Conservation (phyloP, 306 rosid genomes). For the Parietaria judaica region DNA sequence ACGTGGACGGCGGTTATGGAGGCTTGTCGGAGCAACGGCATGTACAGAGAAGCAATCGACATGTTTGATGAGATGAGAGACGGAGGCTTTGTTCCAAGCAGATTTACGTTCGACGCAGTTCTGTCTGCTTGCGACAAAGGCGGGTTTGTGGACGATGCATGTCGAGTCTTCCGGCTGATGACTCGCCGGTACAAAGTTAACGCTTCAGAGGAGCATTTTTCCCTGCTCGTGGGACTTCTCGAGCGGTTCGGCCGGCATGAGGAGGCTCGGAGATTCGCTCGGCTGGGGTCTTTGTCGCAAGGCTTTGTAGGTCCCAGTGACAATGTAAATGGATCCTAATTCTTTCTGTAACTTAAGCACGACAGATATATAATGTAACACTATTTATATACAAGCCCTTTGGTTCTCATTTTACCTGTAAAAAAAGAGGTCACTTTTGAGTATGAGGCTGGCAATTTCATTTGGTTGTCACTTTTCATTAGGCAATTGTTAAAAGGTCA, state of each 20-base stretch:
- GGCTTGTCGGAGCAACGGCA: slow-evolving; percentile 46
- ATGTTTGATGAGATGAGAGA: slow-evolving; percentile 47
- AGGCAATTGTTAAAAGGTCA: too few relatives aligned
- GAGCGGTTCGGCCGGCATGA: slow-evolving; percentile 42
- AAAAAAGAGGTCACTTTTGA: too few relatives aligned
- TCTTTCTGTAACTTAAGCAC: too few relatives aligned
- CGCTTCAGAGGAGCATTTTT: slow-evolving; percentile 45
- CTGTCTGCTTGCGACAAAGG: slow-evolving; percentile 58
- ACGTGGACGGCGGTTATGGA: slow-evolving; percentile 73
- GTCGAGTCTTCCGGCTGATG: slow-evolving; percentile 49
- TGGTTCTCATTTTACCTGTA: too few relatives aligned
- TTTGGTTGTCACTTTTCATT: too few relatives aligned
- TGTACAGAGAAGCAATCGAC: slow-evolving; percentile 42
- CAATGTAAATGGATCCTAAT: too few relatives aligned
- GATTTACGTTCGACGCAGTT: slow-evolving; percentile 52
- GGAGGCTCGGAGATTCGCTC: slow-evolving; percentile 48
- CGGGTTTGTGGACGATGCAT: slow-evolving; percentile 58
- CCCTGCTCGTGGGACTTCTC: slow-evolving; percentile 44
- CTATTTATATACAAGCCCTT: too few relatives aligned
- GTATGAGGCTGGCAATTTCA: too few relatives aligned
- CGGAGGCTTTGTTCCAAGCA: slow-evolving; percentile 41
- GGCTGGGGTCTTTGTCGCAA: slow-evolving; percentile 32
- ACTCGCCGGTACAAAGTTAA: slow-evolving; percentile 35
- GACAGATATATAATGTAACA: too few relatives aligned
- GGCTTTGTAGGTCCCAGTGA: too few relatives aligned